A percentile compares a stretch with the other conserved stretches of the same genome.
phyloP scores from a whole-genome alignment of 208 protist genomes.

The Leishmania braziliensis region DNA sequence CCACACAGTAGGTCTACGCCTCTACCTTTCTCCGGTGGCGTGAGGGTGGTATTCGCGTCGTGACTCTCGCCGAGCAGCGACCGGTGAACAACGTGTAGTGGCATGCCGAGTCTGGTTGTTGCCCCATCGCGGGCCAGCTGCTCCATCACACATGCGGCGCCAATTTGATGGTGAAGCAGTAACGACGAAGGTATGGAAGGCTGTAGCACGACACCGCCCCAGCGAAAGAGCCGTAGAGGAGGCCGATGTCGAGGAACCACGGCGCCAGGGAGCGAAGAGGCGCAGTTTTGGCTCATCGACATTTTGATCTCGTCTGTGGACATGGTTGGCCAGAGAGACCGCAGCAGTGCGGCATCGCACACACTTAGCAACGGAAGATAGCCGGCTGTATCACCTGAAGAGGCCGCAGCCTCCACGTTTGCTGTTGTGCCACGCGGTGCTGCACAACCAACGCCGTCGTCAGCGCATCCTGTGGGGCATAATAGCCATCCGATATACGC shows the following conservation, averaged over 20 bases:
- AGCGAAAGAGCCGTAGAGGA: conserved; percentile 5
- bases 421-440: neutral
- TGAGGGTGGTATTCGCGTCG: neutral
- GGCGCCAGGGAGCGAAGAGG: neutral
- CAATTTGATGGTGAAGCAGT: neutral
- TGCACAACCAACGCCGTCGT: neutral
- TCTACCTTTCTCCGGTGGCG: neutral
- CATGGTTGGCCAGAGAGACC: conserved; percentile 8
- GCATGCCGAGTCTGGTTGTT: neutral
- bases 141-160: neutral
- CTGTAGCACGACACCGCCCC: neutral
- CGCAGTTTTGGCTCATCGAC: neutral
- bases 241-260: neutral
- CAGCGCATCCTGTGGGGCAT: neutral
- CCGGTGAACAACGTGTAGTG: neutral
- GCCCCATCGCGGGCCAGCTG: neutral
- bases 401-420: neutral
- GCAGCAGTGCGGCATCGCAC: conserved; percentile 17
- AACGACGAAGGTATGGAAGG: neutral
- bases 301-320: neutral
- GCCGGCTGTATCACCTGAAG: neutral
- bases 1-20: neutral
- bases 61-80: neutral
- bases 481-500: neutral
- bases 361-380: conserved; percentile 6